Conservation (phyloP, 768 basidiomycete genomes). For the Asterophora lycoperdoides region DNA sequence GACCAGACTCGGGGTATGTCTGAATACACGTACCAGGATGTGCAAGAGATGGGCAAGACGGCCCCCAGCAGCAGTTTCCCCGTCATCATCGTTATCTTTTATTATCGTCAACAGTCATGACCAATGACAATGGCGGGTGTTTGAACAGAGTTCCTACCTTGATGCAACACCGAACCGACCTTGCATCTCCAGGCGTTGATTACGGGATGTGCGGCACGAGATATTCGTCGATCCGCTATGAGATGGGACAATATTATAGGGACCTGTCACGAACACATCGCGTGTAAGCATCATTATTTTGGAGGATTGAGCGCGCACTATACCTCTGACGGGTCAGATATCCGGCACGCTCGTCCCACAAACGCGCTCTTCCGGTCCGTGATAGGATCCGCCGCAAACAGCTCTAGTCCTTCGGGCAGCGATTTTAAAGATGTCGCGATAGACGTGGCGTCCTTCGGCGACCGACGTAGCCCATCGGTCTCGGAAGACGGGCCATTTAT, state of each 20-base stretch:
- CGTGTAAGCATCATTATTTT: slow-evolving; percentile 12
- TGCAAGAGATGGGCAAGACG: slow-evolving; percentile 88
- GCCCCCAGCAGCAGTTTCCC: slow-evolving; percentile 89
- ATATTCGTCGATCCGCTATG: slow-evolving; percentile 66
- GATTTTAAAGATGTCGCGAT: slow-evolving; percentile 14
- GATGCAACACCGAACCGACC: slow-evolving; percentile 61
- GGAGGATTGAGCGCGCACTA: slow-evolving; percentile 12
- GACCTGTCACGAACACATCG: slow-evolving; percentile 43
- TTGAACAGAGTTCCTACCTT: slow-evolving; percentile 44
- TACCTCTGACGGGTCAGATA: slow-evolving; percentile 76
- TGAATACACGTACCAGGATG: slow-evolving; percentile 55
- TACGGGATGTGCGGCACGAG: slow-evolving; percentile 72
- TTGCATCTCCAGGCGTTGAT: slow-evolving; percentile 84
- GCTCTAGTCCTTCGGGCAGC: slow-evolving; percentile 56
- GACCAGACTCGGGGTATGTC: neutral
- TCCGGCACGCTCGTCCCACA: slow-evolving; percentile 78
- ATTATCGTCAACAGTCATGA: neutral
- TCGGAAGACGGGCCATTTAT: slow-evolving; percentile 15
- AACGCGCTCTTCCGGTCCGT: slow-evolving; percentile 83
- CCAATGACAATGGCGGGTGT: neutral
- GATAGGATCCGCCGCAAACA: slow-evolving; percentile 76
- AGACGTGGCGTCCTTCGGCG: slow-evolving; percentile 10
- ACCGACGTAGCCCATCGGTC: neutral
- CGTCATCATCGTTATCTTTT: slow-evolving; percentile 90
- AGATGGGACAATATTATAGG: slow-evolving; percentile 61